Conservation (phyloP, 345 rosid species). For the Stellera chamaejasme region DNA sequence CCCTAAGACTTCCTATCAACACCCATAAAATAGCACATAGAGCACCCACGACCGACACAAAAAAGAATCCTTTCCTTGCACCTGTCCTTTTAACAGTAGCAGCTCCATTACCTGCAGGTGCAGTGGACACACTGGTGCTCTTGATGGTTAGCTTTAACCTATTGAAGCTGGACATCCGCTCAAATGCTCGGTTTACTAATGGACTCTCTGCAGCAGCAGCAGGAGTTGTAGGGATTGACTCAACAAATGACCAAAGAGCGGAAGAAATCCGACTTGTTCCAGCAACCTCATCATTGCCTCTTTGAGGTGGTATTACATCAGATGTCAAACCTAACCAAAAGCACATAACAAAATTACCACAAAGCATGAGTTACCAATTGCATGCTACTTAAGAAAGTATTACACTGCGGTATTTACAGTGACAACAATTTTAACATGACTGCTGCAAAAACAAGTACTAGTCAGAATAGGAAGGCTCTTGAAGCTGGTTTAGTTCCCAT, state of each 20-base stretch:
- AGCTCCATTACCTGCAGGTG: conserved; percentile 16
- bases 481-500: conserved; percentile 35
- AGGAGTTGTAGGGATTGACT: conserved; percentile 77
- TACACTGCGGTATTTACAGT: neutral
- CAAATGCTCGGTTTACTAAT: conserved; percentile 51
- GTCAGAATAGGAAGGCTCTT: conserved; percentile 33
- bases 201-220: conserved; percentile 78
- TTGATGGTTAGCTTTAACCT: conserved; percentile 31
- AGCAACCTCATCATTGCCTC: conserved; percentile 19
- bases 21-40: conserved; percentile 59
- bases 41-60: conserved; percentile 49
- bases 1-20: conserved; percentile 41
- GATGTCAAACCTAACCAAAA: conserved; percentile 34
- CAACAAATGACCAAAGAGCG: conserved; percentile 65
- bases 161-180: conserved; percentile 65
- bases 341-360: conserved; percentile 8
- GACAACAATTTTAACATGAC: neutral
- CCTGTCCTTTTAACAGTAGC: conserved; percentile 24
- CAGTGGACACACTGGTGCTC: conserved; percentile 13
- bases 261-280: conserved; percentile 50
- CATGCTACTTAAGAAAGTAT: neutral
- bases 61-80: conserved; percentile 31
- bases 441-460: conserved; percentile 22
- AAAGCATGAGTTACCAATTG: conserved; percentile 8
- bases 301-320: conserved; percentile 24